Evolutionary conservation across 2,329 filamentous ascomycete species (phyloP).

Genomic region (Cercospora sp.): DNA sequence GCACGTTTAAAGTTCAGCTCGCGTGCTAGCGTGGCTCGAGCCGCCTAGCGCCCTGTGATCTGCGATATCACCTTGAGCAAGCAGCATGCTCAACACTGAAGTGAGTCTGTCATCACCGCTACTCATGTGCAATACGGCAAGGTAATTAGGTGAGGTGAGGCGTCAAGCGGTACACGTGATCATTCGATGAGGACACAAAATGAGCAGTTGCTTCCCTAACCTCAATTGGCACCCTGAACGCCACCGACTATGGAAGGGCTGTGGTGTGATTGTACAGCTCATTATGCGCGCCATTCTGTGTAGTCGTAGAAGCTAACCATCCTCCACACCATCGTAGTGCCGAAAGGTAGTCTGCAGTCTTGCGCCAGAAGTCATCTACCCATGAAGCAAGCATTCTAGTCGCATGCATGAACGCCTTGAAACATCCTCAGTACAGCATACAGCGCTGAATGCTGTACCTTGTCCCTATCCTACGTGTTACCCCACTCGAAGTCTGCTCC

Average conservation of each 20-base stretch:
- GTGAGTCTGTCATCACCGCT: neutral
- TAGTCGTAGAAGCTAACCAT: constrained; percentile 23
- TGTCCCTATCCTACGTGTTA: constrained; percentile 15
- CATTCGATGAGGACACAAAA: neutral
- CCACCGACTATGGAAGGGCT: constrained; percentile 16
- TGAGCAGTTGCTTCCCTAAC: neutral
- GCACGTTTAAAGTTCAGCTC: constrained; percentile 3
- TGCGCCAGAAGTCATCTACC: constrained; percentile 29
- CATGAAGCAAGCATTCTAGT: constrained; percentile 30
- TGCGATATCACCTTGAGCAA: neutral
- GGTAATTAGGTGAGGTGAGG: neutral
- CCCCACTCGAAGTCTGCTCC: neutral
- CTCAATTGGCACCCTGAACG: constrained; percentile 8
- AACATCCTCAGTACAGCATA: constrained; percentile 17
- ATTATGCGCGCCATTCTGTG: constrained; percentile 28
- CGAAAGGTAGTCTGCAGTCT: constrained; percentile 18
- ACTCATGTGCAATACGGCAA: neutral
- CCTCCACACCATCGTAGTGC: constrained; percentile 21
- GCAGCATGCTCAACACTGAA: neutral
- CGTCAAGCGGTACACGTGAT: neutral
- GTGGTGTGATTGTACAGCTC: constrained; percentile 18
- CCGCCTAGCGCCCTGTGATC: neutral
- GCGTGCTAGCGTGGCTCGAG: neutral
- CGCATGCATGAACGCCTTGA: constrained; percentile 28
- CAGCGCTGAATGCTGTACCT: constrained; percentile 23